Conservation (phyloP, 2,329 filamentous ascomycete species). For the Fusarium dlaminii region DNA sequence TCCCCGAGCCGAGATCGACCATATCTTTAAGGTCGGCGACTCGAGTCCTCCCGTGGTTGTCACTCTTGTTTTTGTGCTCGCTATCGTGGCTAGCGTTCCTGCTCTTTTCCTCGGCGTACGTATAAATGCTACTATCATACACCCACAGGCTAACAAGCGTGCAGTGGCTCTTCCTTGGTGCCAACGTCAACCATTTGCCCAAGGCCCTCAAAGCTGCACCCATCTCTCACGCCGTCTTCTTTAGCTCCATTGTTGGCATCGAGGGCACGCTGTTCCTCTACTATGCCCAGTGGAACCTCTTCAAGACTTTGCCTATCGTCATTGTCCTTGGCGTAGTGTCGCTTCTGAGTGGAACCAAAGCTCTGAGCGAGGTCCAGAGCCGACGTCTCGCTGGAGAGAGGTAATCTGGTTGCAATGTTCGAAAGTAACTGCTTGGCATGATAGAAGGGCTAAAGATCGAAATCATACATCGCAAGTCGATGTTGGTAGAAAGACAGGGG, state of each 20-base stretch:
- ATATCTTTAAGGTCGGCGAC: conserved; percentile 85
- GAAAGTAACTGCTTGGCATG: conserved; percentile 1
- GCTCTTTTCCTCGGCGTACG: conserved; percentile 75
- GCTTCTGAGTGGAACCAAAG: conserved; percentile 88
- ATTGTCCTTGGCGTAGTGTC: conserved; percentile 73
- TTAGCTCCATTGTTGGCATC: conserved; percentile 86
- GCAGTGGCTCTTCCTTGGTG: conserved; percentile 84
- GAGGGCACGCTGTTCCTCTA: conserved; percentile 95
- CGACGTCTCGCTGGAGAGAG: conserved; percentile 80
- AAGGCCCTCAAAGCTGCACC: conserved; percentile 81
- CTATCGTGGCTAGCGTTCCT: conserved; percentile 78
- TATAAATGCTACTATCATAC: conserved; percentile 1
- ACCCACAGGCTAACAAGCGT: conserved; percentile 29
- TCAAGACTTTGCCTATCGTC: conserved; percentile 83
- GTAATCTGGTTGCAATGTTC: conserved; percentile 45
- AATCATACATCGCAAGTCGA: not conserved
- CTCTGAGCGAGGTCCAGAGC: conserved; percentile 91
- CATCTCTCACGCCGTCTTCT: conserved; percentile 83
- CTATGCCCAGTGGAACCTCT: conserved; percentile 91
- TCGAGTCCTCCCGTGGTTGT: conserved; percentile 83
- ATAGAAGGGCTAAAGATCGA: conserved; percentile 10
- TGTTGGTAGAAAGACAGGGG: not conserved
- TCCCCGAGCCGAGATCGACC: conserved; percentile 84
- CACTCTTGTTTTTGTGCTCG: conserved; percentile 78
- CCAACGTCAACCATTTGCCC: conserved; percentile 80